phyloP scores from a whole-genome alignment of 768 basidiomycete species.

The Tubosaeta sp. region DNA sequence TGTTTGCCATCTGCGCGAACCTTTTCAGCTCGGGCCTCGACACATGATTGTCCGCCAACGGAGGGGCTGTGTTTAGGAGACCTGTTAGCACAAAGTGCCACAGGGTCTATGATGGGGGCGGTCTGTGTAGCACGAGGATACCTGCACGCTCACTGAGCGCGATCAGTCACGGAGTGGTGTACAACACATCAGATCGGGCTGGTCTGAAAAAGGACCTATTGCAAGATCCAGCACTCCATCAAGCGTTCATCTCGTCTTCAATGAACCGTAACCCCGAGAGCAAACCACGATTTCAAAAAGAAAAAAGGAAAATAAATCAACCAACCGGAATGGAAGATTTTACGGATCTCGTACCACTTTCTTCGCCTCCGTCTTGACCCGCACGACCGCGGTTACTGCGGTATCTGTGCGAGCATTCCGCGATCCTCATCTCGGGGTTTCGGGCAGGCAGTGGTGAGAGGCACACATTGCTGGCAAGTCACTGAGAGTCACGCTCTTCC shows the following conservation, averaged over 20 bases:
- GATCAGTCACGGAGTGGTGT: neutral
- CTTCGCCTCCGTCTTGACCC: slow-evolving; percentile 8
- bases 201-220: neutral
- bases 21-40: neutral
- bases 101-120: neutral
- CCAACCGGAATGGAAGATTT: slow-evolving; percentile 5
- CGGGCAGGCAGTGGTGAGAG: neutral
- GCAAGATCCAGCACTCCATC: neutral
- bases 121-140: neutral
- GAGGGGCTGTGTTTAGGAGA: slow-evolving; percentile 5
- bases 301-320: neutral
- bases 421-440: slow-evolving; percentile 17
- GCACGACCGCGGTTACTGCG: slow-evolving; percentile 14
- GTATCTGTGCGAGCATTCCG: slow-evolving; percentile 18
- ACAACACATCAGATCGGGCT: neutral
- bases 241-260: slow-evolving; percentile 13
- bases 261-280: neutral
- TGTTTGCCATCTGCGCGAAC: neutral
- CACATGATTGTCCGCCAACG: neutral
- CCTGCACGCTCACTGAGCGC: neutral
- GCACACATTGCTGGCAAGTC: neutral
- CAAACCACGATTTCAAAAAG: neutral
- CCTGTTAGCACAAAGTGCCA: neutral
- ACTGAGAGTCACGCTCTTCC: slow-evolving; percentile 1
- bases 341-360: slow-evolving; percentile 1